phyloP scores from a whole-genome alignment of 352 stramenopile species.

The Globisporangium spiculum region DNA sequence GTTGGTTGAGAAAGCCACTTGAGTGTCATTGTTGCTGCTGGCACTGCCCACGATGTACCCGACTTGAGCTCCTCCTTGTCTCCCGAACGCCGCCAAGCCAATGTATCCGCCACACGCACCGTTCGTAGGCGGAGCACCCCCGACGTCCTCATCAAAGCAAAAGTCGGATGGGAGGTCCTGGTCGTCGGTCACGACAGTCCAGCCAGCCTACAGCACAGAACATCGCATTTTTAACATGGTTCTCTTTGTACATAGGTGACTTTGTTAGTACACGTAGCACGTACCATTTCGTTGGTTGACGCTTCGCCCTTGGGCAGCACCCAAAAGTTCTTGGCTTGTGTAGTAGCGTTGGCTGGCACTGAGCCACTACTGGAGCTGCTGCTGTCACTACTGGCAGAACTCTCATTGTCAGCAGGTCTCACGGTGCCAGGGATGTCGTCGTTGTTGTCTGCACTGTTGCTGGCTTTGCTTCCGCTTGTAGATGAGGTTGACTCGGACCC shows the following conservation, averaged over 20 bases:
- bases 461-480: background rate
- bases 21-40: background rate
- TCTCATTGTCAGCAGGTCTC: background rate
- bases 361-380: background rate
- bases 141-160: conserved; percentile 1
- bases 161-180: background rate
- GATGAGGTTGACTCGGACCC: background rate
- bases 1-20: background rate
- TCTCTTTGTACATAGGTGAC: background rate
- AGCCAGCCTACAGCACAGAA: background rate
- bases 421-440: background rate
- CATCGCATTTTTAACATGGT: background rate
- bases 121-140: background rate
- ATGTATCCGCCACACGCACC: conserved; percentile 2
- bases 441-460: background rate
- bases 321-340: background rate
- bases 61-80: background rate
- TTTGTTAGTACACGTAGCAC: background rate
- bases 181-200: background rate
- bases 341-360: background rate
- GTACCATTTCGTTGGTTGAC: background rate
- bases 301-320: background rate
- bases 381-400: background rate
- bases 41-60: background rate
- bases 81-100: background rate